phyloP scores from a whole-genome alignment of 768 basidiomycete species.

The Russula sp. region DNA sequence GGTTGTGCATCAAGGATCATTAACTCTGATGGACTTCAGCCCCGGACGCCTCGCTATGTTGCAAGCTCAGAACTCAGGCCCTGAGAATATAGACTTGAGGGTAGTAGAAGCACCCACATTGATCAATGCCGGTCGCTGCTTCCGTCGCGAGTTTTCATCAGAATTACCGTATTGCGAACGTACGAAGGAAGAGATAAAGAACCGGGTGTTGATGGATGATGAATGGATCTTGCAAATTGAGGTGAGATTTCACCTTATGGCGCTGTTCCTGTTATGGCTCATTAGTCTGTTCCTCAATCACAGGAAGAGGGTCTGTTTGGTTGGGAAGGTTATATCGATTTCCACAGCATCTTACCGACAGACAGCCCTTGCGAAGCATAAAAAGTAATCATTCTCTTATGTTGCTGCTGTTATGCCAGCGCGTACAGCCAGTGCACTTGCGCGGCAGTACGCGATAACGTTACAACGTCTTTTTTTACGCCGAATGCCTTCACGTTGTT shows the following conservation, averaged over 20 bases:
- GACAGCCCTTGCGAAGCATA: constrained; percentile 88
- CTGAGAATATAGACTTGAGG: neutral
- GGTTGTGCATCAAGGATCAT: constrained; percentile 13
- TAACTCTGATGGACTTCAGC: constrained; percentile 20
- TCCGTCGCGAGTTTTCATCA: constrained; percentile 18
- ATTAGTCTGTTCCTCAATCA: neutral
- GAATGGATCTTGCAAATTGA: constrained; percentile 27
- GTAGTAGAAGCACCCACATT: neutral
- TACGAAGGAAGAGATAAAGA: constrained; percentile 7
- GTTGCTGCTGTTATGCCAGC: neutral
- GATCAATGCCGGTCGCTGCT: constrained; percentile 15
- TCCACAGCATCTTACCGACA: constrained; percentile 61
- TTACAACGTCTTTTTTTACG: neutral
- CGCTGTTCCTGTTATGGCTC: neutral
- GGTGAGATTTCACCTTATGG: neutral
- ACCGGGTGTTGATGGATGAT: constrained; percentile 25
- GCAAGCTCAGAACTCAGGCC: neutral
- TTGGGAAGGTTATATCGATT: constrained; percentile 26
- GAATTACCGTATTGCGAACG: constrained; percentile 16
- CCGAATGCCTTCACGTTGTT: neutral
- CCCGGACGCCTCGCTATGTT: constrained; percentile 19
- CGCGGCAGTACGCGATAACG: neutral
- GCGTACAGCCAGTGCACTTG: neutral
- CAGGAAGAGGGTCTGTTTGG: constrained; percentile 27
- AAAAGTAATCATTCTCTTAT: constrained; percentile 75